phyloP scores from a whole-genome alignment of 148 eudicot genomes.

The Selenicereus undatus region DNA sequence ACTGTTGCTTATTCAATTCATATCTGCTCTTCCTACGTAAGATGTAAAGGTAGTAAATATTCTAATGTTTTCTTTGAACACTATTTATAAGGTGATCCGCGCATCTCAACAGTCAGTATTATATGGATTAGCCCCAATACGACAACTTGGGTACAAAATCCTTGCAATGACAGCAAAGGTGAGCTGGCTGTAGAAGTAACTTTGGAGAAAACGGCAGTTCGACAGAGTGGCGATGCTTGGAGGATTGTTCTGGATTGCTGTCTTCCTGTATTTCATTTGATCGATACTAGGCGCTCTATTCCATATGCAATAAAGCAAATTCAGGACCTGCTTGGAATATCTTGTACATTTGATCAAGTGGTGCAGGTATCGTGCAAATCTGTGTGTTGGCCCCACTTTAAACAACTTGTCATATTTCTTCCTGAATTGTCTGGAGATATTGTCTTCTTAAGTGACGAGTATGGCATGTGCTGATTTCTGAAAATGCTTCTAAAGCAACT shows the following conservation, averaged over 20 bases:
- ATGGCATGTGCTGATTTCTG: background rate
- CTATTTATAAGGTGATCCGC: constrained; percentile 65
- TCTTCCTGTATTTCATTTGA: constrained; percentile 72
- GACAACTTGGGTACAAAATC: constrained; percentile 57
- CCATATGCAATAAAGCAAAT: constrained; percentile 93
- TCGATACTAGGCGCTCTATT: constrained; percentile 71
- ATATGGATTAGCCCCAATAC: constrained; percentile 81
- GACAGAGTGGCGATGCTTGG: constrained; percentile 90
- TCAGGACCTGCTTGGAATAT: constrained; percentile 82
- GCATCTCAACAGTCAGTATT: constrained; percentile 62
- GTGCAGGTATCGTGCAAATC: constrained; percentile 57
- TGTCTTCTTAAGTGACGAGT: background rate
- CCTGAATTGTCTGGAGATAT: background rate
- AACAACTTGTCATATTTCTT: background rate
- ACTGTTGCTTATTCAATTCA: too few species aligned
- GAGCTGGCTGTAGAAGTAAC: constrained; percentile 79
- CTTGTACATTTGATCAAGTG: constrained; percentile 92
- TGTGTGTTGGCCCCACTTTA: background rate
- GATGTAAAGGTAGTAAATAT: background rate
- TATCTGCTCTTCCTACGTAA: too few species aligned
- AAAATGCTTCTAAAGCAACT: background rate
- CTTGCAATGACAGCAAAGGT: constrained; percentile 47
- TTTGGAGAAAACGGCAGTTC: constrained; percentile 70
- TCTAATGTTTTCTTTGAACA: background rate
- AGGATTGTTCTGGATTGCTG: constrained; percentile 83